These are phyloP conservation scores for Piper longum DNA, from an alignment of 164 flowering plant species.

Conservation along the genomic window DNA sequence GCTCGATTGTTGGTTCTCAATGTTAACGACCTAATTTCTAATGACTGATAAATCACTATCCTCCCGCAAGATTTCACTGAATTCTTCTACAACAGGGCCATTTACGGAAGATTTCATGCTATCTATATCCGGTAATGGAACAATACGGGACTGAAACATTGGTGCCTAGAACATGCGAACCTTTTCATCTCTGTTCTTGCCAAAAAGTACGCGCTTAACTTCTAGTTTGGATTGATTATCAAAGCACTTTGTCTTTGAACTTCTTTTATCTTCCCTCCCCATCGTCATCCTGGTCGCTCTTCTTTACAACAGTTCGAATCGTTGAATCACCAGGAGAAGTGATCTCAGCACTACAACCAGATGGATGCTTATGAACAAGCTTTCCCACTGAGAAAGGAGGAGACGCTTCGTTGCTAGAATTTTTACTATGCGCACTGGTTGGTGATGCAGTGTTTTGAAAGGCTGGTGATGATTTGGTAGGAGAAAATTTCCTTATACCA, in stretches of 20 bases:
- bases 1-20: constrained; percentile 79
- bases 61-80: constrained; percentile 27
- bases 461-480: constrained; percentile 25
- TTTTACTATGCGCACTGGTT: constrained; percentile 24
- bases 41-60: constrained; percentile 55
- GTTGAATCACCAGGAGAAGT: constrained; percentile 19
- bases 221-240: constrained; percentile 20
- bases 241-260: constrained; percentile 10
- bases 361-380: constrained; percentile 32
- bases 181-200: constrained; percentile 32
- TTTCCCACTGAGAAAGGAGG: constrained; percentile 26
- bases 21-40: constrained; percentile 69
- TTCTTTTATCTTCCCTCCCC: constrained; percentile 7
- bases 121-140: constrained; percentile 37
- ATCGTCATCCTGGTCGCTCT: constrained; percentile 7
- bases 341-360: constrained; percentile 40
- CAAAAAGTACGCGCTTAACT: constrained; percentile 34
- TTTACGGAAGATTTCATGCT: constrained; percentile 10
- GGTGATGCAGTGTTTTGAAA: constrained; percentile 29
- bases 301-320: constrained; percentile 10
- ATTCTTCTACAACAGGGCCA: constrained; percentile 18
- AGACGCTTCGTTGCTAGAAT: constrained; percentile 18
- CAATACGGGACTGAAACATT: constrained; percentile 54
- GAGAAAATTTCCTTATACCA: constrained; percentile 15
- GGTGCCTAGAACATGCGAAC: constrained; percentile 25